Base-by-base conservation (phyloP, 495 filamentous ascomycete genomes). In the Xylaria sp. region DNA sequence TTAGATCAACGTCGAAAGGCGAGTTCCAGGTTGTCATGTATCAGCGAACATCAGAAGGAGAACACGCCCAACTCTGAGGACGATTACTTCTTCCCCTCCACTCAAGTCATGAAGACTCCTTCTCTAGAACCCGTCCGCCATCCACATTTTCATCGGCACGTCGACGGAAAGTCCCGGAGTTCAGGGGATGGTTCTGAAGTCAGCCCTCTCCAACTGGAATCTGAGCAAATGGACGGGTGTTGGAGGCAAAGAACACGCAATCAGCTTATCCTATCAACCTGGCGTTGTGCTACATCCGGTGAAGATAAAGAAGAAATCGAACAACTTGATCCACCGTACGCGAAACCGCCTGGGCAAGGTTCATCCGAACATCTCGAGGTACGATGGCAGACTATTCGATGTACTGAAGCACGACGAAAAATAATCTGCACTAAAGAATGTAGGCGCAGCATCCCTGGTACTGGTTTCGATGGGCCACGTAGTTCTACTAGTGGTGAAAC, bases 21-120 rank as follows among this genome's bases (percentile, higher is more conserved):
- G 15, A 68, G 75, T 50, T 75, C 72, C 26, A 70, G 73, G 68
- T 73, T 75, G 2, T 71, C 71, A 24, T 74, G 75, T 31, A 61
- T 67, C 43, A 73, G 74, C 52, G 71, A 77, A 57, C 72, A 71
- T 46, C 66, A 66, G 53, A 72, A 79, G 48, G 73, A 75, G 59
- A 77, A 77, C 62, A 75, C 70, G 53, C 74, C 71, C 70, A 73
- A 73, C 71, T 75, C 71, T 37, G 71, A 78, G 26, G 73, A 73
- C 46, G 75, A 71, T 17, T 64, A 77, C 44, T 75, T 71, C 57
- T 44, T 46, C n/a, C 72, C 74, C 43, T 58, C 70, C 0, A n/a
- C 53, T 5, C 41, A 46, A 26, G 55, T 62, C 14, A 50, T 67
- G 17, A 71, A 66, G 61, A 40, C 69, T 12, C 66, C 63, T 70